Base-by-base conservation (phyloP, 129 eudicot genomes). In the Lonicera japonica region DNA sequence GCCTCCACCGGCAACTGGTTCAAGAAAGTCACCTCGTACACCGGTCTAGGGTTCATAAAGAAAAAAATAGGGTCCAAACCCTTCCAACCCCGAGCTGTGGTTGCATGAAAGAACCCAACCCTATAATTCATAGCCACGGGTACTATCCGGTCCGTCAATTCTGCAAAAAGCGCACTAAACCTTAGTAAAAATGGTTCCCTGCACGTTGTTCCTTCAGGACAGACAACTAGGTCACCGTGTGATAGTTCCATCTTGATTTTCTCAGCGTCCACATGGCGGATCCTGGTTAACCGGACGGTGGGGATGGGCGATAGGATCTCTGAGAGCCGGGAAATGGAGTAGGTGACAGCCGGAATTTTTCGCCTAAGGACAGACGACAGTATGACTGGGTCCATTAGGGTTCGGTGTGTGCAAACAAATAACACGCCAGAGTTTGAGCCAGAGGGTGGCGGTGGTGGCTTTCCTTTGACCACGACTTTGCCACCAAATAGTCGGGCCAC, bases 241-340 rank as follows among this genome's bases (percentile, higher is more conserved):
- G 83, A 73, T 57, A 92, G 58, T 56, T 82, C 79, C n/a, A 67
- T 68, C 18, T 85, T 92, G 40, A 92, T 86, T 20, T 58, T 82
- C 34, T 77, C 79, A 0, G 98, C 98, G 36, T 92, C 98, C 8
- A 85, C 83, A 21, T 84, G 82, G 15, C 98, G 84, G 58, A 72
- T 70, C 46, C 98, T 69, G 1, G 96, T 92, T 63, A 92, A 62
- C 0, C 95, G 95, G 51, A 92, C 94, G 15, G 98, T 92, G 25
- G 98, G 98, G 54, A 92, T 92, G 11, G 98, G 96, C 0, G 98
- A 87, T 58, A 92, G 69, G 69, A 87, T 87, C 68, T 92, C 98
- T 0, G 95, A 74, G 36, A 92, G 62, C 13, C 98, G 81, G 19
- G 98, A 92, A 40, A 92, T 66, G 41, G 98, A 92, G 73, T 92